Conservation (phyloP, 805 yeast genomes). For the Kazachstania martiniae region DNA sequence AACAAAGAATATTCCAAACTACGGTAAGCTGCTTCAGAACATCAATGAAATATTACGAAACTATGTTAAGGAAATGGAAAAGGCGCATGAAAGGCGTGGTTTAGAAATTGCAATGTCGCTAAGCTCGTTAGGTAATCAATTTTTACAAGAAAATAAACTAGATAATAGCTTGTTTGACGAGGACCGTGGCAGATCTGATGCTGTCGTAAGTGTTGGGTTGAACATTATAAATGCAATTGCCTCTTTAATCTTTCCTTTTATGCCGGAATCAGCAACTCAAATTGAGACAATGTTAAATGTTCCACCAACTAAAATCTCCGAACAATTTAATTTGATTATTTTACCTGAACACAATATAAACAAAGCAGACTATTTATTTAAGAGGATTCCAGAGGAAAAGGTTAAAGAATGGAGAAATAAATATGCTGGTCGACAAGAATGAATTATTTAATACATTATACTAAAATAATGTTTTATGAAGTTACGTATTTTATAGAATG, state of each 20-base stretch:
- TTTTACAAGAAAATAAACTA: conserved; percentile 89
- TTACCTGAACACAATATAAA: conserved; percentile 77
- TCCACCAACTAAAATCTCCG: conserved; percentile 67
- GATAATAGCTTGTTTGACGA: conserved; percentile 76
- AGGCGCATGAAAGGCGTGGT: conserved; percentile 73
- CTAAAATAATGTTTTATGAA: no score
- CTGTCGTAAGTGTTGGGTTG: conserved; percentile 83
- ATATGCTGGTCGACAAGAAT: conserved; percentile 74
- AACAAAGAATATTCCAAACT: conserved; percentile 37
- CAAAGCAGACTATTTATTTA: conserved; percentile 82
- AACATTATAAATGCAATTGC: conserved; percentile 78
- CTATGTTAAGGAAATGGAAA: conserved; percentile 66
- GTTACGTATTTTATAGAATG: no score
- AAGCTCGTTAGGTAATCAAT: conserved; percentile 88
- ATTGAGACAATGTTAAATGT: conserved; percentile 74
- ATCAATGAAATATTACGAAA: conserved; percentile 47
- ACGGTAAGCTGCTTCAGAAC: conserved; percentile 38
- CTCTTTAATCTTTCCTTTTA: conserved; percentile 72
- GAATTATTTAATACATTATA: no score
- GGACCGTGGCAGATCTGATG: conserved; percentile 71
- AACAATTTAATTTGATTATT: conserved; percentile 56
- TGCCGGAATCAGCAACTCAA: conserved; percentile 68
- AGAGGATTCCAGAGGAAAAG: conserved; percentile 81
- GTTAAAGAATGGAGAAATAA: conserved; percentile 74
- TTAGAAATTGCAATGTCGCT: conserved; percentile 83